A percentile compares a stretch with the other conserved stretches of the same genome.
Conservation (phyloP, 2,329 filamentous ascomycete genomes). For the Geosmithia morbida region DNA sequence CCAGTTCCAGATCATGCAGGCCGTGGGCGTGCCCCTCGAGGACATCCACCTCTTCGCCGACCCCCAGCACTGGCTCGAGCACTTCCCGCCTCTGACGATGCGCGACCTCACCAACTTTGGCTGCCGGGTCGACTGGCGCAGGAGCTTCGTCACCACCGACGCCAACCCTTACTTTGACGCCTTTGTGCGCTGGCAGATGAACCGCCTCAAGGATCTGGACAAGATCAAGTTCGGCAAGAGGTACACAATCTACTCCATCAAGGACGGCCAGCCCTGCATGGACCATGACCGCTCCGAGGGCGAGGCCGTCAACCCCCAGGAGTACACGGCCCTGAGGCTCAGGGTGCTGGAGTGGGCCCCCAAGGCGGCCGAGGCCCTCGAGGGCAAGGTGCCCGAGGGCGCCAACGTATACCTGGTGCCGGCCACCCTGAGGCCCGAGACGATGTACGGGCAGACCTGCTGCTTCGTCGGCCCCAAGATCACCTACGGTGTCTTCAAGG, state of each 20-base stretch:
- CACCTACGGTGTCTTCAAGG: slow-evolving; percentile 74
- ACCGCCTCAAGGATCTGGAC: slow-evolving; percentile 69
- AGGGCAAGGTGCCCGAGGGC: slow-evolving; percentile 63
- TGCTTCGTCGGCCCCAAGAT: slow-evolving; percentile 90
- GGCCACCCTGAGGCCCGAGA: slow-evolving; percentile 87
- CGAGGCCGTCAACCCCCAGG: slow-evolving; percentile 55
- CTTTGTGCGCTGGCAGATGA: slow-evolving; percentile 97
- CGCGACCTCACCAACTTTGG: slow-evolving; percentile 74
- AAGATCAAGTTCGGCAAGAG: slow-evolving; percentile 91
- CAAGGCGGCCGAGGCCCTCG: slow-evolving; percentile 54
- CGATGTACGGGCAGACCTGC: slow-evolving; percentile 96
- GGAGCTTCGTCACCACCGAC: slow-evolving; percentile 87
- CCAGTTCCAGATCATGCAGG: slow-evolving; percentile 88
- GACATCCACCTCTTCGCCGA: slow-evolving; percentile 93
- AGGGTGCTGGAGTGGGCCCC: slow-evolving; percentile 82
- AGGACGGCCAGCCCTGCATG: slow-evolving; percentile 30
- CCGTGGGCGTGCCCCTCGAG: slow-evolving; percentile 71
- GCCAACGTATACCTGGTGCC: slow-evolving; percentile 81
- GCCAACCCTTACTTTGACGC: slow-evolving; percentile 94
- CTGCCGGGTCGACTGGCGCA: slow-evolving; percentile 65
- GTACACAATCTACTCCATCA: slow-evolving; percentile 68
- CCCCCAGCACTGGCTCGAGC: slow-evolving; percentile 79
- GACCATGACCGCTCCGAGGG: slow-evolving; percentile 32
- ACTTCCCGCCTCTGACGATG: slow-evolving; percentile 52
- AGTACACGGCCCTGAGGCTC: slow-evolving; percentile 87